Base-by-base conservation (phyloP, 2,329 filamentous ascomycete genomes). In the Acarospora socialis region DNA sequence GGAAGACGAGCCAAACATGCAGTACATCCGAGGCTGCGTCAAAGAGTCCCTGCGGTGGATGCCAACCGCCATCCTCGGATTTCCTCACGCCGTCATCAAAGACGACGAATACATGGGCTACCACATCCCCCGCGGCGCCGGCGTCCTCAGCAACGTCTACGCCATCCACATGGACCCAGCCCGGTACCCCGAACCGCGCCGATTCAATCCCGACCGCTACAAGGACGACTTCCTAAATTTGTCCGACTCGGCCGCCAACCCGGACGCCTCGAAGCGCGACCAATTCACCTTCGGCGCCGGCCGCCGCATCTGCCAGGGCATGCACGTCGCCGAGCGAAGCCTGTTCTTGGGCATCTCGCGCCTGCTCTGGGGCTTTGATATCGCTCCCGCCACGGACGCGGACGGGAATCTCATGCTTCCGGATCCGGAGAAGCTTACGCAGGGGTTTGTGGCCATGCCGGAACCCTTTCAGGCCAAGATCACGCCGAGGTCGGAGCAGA, bases 31-130 rank as follows among this genome's bases (percentile, higher is more conserved):
- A 12, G 64, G 63, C 2, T 54, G 69, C 8, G 57, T 71, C 13
- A 70, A 71, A 37, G 70, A 76, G 38, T 57, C 64, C 1, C 49
- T 72, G 7, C 59, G 70, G 2, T 72, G 69, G 66, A 56, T 67
- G 4, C 65, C 68, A 0, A 61, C 69, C 1, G 58, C 60, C 7
- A 61, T 65, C 25, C 59, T 68, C n/a, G 57, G 59, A 9, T 58
- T 65, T 29, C 66, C 67, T 1, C 63, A 65, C 33, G 55, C 55
- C 7, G 49, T 57, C 2, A 56, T 50, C 7, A 47, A 53, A 47
- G 59, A 63, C 30, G 55, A 58, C 32, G 47, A 41, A 38, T 49
- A 57, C 28, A 46, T 59, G 6, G 64, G 61, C 4, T 57, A 55
- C 33, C 50, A 53, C 17, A 61, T 70, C 26, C 65, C 66, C 7